phyloP scores from a whole-genome alignment of 192 early-diverging fungal species.

The Coemansia reversa region DNA sequence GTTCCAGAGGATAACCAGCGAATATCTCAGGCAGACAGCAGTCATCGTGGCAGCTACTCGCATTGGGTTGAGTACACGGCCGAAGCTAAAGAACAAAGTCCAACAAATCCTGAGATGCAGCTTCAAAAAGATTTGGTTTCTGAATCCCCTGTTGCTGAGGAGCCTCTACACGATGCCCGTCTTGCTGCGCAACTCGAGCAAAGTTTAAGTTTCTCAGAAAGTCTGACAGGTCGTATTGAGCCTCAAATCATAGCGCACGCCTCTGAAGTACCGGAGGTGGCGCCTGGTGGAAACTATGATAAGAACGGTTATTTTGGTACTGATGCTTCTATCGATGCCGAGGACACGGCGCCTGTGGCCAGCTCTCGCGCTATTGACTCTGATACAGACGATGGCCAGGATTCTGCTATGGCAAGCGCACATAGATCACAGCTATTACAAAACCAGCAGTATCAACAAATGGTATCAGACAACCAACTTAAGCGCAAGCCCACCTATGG shows the following conservation, averaged over 20 bases:
- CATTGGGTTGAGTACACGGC: constrained; percentile 14
- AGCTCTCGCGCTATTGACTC: constrained; percentile 6
- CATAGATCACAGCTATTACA: background rate
- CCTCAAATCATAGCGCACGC: background rate
- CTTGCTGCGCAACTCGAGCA: constrained; percentile 15
- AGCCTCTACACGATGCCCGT: constrained; percentile 3
- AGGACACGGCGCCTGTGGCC: background rate
- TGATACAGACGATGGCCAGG: background rate
- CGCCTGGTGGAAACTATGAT: no score
- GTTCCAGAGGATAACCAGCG: background rate
- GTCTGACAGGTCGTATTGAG: constrained; percentile 5
- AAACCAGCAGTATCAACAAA: background rate
- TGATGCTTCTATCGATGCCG: background rate
- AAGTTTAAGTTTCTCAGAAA: constrained; percentile 18
- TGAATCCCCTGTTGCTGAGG: background rate
- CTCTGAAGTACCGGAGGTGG: background rate
- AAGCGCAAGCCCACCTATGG: constrained; percentile 29
- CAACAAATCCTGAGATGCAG: no score
- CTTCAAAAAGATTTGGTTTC: background rate
- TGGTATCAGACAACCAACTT: background rate
- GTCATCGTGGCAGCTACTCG: constrained; percentile 23
- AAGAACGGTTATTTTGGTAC: background rate
- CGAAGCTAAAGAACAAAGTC: background rate
- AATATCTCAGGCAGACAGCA: constrained; percentile 2
- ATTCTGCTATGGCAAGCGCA: background rate